Base-by-base conservation (phyloP, 2,329 filamentous ascomycete species). In the Neofusicoccum sp. region DNA sequence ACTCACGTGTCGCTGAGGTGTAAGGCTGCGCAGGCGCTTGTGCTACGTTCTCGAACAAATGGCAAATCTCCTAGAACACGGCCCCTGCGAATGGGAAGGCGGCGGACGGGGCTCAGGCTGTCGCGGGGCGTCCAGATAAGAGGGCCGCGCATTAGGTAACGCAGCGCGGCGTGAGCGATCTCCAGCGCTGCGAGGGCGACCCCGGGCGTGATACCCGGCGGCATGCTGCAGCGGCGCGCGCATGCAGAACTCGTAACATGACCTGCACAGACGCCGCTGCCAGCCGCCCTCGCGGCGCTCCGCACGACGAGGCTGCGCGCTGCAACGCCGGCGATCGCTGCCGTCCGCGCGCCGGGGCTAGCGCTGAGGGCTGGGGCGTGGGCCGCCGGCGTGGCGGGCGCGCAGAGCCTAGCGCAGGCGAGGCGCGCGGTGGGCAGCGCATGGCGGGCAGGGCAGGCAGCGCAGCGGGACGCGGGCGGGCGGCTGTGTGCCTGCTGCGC, bases 1-100 rank as follows among this genome's bases (percentile, higher is more conserved):
- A 81, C 64, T 70, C 63, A 65, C 56, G 62, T 45, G 54, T 59
- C 49, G 30, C 40, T 60, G 58, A 49, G 45, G 33, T 26, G 38
- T 61, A 58, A 58, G 53, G 57, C 63, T 61, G 62, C 61, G 58
- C 12, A 47, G 61, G 54, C 57, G 49, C 62, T 33, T 33, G 45
- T 48, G 45, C 31, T 48, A 48, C 45, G 26, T 56, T 56, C 51
- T 56, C 38, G 51, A 41, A 56, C 36, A 56, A 56, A 43, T 56
- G 51, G 26, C 51, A 56, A 43, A 20, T 56, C 36, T 56, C 40
- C 51, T 41, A 56, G 51, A 56, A 56, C 26, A 16, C 51, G 51
- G 26, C 45, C 51, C 51, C 26, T 56, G 51, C 51, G 51, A 56
- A 43, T 56, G 51, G 51, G 51, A 56, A 43, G 51, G 31, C 49